Percentiles rank a stretch among this genome's conserved stretches.
Evolutionary conservation across 352 stramenopile species (phyloP).

Genomic region (Pythium angustatum): DNA sequence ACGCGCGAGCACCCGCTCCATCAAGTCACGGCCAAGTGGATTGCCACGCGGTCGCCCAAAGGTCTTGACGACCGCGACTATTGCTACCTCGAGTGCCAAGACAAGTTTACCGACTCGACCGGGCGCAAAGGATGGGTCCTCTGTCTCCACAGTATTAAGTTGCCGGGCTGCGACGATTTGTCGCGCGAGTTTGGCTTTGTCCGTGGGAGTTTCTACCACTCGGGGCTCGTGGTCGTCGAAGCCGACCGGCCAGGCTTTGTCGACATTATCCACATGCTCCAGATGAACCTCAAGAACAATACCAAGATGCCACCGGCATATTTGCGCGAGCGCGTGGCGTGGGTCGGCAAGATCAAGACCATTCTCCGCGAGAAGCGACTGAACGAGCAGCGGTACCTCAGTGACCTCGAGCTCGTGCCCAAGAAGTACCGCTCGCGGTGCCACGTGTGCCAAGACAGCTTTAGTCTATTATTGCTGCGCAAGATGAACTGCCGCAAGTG

Average conservation of each 20-base stretch:
- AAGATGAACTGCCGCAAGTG: conserved; percentile 89
- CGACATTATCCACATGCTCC: conserved; percentile 82
- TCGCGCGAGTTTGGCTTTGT: conserved; percentile 76
- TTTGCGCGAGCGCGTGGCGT: conserved; percentile 36
- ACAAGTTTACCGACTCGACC: conserved; percentile 83
- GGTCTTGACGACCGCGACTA: conserved; percentile 72
- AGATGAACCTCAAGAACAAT: conserved; percentile 82
- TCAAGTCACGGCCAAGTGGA: conserved; percentile 86
- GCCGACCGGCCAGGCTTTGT: conserved; percentile 68
- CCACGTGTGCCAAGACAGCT: conserved; percentile 79
- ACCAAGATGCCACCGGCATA: conserved; percentile 42
- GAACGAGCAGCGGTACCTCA: conserved; percentile 81
- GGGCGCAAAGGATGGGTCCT: conserved; percentile 83
- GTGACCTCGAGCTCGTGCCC: conserved; percentile 78
- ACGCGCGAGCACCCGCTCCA: conserved; percentile 80
- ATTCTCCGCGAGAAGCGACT: conserved; percentile 73
- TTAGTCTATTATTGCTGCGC: conserved; percentile 76
- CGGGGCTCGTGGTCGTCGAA: conserved; percentile 82
- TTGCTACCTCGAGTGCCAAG: conserved; percentile 81
- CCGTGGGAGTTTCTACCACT: conserved; percentile 81
- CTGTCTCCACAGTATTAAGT: conserved; percentile 82
- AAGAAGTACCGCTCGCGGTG: conserved; percentile 79
- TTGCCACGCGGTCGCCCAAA: conserved; percentile 55
- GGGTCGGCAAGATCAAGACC: conserved; percentile 44
- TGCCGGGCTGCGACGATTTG: conserved; percentile 75